Evolutionary conservation across 441 rosid genomes (phyloP), one percentile per base, ranked within the genome.

Genomic region (Populus trichocarpa): DNA sequence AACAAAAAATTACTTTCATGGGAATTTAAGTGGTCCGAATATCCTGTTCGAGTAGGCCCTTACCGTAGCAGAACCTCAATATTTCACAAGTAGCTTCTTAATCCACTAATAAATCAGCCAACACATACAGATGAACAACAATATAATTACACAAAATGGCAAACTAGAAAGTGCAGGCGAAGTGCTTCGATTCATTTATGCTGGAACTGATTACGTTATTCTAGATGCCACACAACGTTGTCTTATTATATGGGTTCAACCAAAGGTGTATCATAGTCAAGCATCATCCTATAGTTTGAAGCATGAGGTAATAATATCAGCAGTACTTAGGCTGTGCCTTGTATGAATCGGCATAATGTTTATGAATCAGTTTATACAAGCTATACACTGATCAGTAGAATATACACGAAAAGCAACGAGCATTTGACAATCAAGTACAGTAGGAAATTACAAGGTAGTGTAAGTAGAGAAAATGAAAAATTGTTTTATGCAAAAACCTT

Each of bases 301-400:
- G 6, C 66, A 61, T 4, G 28, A 8, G 2, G 9, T 22, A 3
- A 22, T 3, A 63, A 22, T 3, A 63, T 63, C 12, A 63, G 6
- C 66, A 9, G 25, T 22, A 63, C 13, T 10, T 4, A 26, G 23
- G 23, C 23, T 18, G 20, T 46, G 57, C 20, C 63, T 57, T 57
- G n/a, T 53, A 57, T 20, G 63, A 20, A 20, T 20, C 23, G 4
- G 63, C 63, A 57, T 61, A 42, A 50, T 20, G 67, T 61, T 76
- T 72, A 72, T 70, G 66, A 72, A 42, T 61, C 68, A 59, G 75
- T 59, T 50, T 13, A 53, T 36, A 40, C 5, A 76, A 68, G 66
- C 69, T 67, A 36, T 68, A 76, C 76, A 80, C 42, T 66, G 38
- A 80, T 71, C 76, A 22, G 77, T 65, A 12, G 12, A 28, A 30